Base-by-base conservation (phyloP, 106 monocot genomes). In the Ottelia alismoides region DNA sequence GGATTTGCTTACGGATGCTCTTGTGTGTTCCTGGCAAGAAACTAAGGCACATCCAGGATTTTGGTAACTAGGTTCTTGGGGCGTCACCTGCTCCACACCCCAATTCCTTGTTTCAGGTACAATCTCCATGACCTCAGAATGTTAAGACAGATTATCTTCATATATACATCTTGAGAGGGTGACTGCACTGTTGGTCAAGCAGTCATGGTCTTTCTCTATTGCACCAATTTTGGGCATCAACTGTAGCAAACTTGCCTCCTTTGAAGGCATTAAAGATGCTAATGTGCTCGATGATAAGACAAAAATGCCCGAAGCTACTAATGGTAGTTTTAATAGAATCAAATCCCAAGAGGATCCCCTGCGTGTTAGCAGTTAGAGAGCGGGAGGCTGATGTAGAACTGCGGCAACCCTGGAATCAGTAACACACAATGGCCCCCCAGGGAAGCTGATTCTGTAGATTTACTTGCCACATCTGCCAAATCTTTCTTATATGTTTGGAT, bases 1-100 rank as follows among this genome's bases (percentile, higher is more conserved):
- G 96, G 75, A 82, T 85, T 20, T 85, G 76, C 64, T 71, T 96
- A 62, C 70, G 96, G 53, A 79, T 88, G 85, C 78, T 96, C 28
- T 49, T 80, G 6, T 84, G 84, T 53, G 69, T 85, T 51, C 96
- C 96, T 4, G 88, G 96, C 23, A 88, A 82, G 69, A 96, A 96
- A 54, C 69, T 88, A n/a, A 81, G 73, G 70, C 69, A 77, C 25
- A 48, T 76, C 48, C 60, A 88, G 11, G 52, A 45, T 55, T 43
- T 74, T 54, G 78, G 71, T 27, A 74, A 82, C 22, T 70, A 88
- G 40, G 62, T 66, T 50, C 60, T 70, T 22, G 78, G 77, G 22
- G 71, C 76, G 31, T 65, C 84, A 14, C 63, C 84, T 6, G 70
- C 85, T 55, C 63, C 78, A 21, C 77, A 83, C 47, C 63, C 80